phyloP scores from a whole-genome alignment of 2,329 filamentous ascomycete species.

The Ophiostoma tasmaniense region DNA sequence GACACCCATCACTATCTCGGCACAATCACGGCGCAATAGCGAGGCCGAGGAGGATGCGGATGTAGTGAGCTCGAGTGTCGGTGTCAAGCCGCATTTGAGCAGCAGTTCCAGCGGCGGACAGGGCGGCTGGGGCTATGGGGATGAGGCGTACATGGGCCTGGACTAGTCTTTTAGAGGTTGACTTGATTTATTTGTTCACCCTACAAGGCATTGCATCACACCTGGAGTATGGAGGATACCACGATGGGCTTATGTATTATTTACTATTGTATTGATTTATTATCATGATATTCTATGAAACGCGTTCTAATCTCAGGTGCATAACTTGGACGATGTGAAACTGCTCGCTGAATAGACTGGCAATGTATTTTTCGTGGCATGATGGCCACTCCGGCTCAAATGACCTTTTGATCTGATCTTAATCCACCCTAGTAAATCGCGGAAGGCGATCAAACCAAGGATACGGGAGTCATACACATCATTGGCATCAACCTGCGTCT shows the following conservation, averaged over 20 bases:
- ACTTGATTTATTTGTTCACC: background rate
- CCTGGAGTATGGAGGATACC: background rate
- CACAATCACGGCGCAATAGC: conserved; percentile 34
- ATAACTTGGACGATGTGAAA: too few species aligned
- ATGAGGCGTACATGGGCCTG: conserved; percentile 75
- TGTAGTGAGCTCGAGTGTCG: conserved; percentile 36
- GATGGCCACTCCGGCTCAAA: too few species aligned
- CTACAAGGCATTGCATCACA: background rate
- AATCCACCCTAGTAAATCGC: too few species aligned
- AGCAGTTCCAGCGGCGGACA: conserved; percentile 42
- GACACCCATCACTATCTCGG: conserved; percentile 26
- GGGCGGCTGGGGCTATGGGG: conserved; percentile 75
- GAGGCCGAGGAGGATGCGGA: conserved; percentile 37
- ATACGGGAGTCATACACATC: too few species aligned
- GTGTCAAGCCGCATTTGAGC: conserved; percentile 45
- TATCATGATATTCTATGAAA: background rate
- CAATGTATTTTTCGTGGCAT: too few species aligned
- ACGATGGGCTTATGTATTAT: background rate
- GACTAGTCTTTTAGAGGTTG: conserved; percentile 40
- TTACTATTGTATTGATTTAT: background rate
- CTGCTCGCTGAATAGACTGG: too few species aligned
- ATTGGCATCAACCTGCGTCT: too few species aligned
- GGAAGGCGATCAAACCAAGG: too few species aligned
- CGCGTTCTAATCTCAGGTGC: background rate
- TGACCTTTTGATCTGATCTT: too few species aligned